Percentiles rank a stretch among this genome's conserved stretches.
phyloP scores from a whole-genome alignment of 2,329 filamentous ascomycete species.

The Arachnopeziza araneosa region DNA sequence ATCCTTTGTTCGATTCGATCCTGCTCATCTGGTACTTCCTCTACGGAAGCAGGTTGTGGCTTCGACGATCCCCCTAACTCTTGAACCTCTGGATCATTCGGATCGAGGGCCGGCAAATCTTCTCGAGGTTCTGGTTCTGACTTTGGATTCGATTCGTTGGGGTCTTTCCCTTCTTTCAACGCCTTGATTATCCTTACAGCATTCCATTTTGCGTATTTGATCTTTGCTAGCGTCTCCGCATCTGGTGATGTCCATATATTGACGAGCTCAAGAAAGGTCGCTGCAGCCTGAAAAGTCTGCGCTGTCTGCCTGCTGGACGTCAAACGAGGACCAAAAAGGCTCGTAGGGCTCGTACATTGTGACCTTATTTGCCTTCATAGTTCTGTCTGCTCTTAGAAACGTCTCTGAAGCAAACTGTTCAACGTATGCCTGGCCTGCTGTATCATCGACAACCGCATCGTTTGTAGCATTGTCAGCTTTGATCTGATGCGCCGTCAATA shows the following conservation, averaged over 20 bases:
- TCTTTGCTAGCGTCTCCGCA: slow-evolving; percentile 73
- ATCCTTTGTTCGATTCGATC: slow-evolving; percentile 40
- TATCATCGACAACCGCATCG: slow-evolving; percentile 79
- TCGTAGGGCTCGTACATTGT: slow-evolving; percentile 60
- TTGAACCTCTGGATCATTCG: slow-evolving; percentile 60
- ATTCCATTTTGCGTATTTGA: slow-evolving; percentile 96
- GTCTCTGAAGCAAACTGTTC: slow-evolving; percentile 91
- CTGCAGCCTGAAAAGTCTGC: slow-evolving; percentile 87
- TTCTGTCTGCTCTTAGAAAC: slow-evolving; percentile 67
- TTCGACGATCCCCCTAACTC: slow-evolving; percentile 44
- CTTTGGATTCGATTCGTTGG: slow-evolving; percentile 83
- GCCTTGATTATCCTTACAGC: slow-evolving; percentile 86
- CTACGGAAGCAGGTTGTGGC: slow-evolving; percentile 36
- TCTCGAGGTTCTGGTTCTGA: slow-evolving; percentile 44
- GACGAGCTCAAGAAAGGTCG: slow-evolving; percentile 84
- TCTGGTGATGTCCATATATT: slow-evolving; percentile 78
- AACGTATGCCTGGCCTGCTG: slow-evolving; percentile 83
- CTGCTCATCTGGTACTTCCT: slow-evolving; percentile 54
- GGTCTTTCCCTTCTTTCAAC: slow-evolving; percentile 83
- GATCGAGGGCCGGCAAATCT: slow-evolving; percentile 46
- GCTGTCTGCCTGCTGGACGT: slow-evolving; percentile 66
- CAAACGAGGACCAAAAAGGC: background rate
- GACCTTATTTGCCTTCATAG: slow-evolving; percentile 47
- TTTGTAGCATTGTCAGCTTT: slow-evolving; percentile 70
- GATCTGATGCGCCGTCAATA: slow-evolving; percentile 39